Base-by-base conservation (phyloP, 2,329 filamentous ascomycete genomes). In the Westerdykella sp. region DNA sequence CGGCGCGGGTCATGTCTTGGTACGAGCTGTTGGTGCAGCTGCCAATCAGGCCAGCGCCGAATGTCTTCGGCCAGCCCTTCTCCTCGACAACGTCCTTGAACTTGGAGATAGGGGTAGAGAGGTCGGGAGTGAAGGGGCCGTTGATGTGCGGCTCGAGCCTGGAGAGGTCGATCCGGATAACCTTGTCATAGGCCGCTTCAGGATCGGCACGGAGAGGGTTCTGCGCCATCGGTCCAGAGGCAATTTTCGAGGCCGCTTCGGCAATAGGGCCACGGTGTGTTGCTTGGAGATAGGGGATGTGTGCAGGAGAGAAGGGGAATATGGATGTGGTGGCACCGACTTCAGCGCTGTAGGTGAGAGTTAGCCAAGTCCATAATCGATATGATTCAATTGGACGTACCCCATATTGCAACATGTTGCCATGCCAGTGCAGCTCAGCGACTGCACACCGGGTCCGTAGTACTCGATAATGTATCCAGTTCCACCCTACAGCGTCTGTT, bases 21-120 rank as follows among this genome's bases (percentile, higher is more conserved):
- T 97, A 98, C 2, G 93, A 97, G 67, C 87, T 95, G 77, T 98
- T 98, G 40, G 93, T 98, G 76, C 93, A 98, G 72, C 89, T 95
- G 47, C 93, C 93, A 63, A 98, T 98, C 42, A 98, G 78, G 40
- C 90, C 90, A 21, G 93, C 91, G 11, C 89, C 93, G 48, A 98
- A 84, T 50, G 84, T 88, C 63, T 87, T 80, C 2, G 93, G 93
- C 93, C 93, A 98, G 40, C 85, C 74, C 68, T 96, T 88, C 56
- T 84, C 77, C 68, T 85, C 77, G 16, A 96, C 87, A 2, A 85
- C 83, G 45, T 87, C 78, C 63, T 89, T 88, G 73, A 98, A 98
- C 62, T 84, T 78, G 39, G 90, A 96, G 42, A 98, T 73, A 4
- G 93, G 91, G 0, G 89, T 96, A 3, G 91, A 93, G 52, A 98